Conservation (phyloP, 371 early-diverging fungal species). For the Actinomortierella ambigua region DNA sequence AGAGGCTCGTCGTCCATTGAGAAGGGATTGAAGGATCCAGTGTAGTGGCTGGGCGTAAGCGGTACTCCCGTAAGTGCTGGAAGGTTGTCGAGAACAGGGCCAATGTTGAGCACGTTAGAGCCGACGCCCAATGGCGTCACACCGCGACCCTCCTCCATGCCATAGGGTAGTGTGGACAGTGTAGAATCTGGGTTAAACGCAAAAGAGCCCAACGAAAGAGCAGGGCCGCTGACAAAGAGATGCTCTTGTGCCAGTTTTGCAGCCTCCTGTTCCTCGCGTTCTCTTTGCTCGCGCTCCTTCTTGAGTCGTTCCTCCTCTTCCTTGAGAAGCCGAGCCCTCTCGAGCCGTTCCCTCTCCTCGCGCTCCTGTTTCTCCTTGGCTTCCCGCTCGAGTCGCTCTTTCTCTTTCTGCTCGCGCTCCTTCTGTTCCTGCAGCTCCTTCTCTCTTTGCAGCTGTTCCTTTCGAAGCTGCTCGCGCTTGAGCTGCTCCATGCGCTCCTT, state of each 20-base stretch:
- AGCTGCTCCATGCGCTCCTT: constrained; percentile 3
- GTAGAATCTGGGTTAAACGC: constrained; percentile 40
- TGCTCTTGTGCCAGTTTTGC: constrained; percentile 14
- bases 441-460: constrained; percentile 19
- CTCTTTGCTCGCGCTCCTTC: constrained; percentile 3
- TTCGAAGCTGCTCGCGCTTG: constrained; percentile 26
- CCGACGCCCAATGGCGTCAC: constrained; percentile 15
- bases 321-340: constrained; percentile 6
- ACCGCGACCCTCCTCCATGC: constrained; percentile 1
- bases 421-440: constrained; percentile 25
- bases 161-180: constrained; percentile 19
- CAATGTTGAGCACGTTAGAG: constrained; percentile 7
- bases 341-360: constrained; percentile 13
- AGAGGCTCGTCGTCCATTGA: constrained; percentile 43
- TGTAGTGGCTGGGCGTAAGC: constrained; percentile 39
- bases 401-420: constrained; percentile 9
- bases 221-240: constrained; percentile 19
- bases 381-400: constrained; percentile 28
- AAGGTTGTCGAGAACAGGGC: constrained; percentile 28
- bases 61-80: constrained; percentile 37
- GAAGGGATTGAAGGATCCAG: constrained; percentile 51
- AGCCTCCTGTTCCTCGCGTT: constrained; percentile 24
- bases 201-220: constrained; percentile 31
- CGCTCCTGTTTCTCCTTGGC: constrained; percentile 23
- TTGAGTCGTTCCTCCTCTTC: not conserved